phyloP scores from a whole-genome alignment of 345 rosid genomes.

The Heritiera fomes region DNA sequence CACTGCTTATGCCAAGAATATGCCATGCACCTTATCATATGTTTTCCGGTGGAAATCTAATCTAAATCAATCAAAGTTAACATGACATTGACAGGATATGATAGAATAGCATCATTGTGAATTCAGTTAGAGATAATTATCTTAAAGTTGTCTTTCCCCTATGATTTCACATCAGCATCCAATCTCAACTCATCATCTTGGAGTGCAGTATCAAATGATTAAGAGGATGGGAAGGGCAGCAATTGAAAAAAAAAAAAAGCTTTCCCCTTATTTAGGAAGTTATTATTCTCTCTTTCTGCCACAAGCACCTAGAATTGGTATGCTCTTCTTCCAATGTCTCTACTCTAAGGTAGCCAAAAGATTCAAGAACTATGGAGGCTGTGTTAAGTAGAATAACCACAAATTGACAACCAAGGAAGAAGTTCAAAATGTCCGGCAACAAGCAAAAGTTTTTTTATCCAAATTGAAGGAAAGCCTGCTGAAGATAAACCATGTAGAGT shows the following conservation, averaged over 20 bases:
- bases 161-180: neutral
- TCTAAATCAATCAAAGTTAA: neutral
- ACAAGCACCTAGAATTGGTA: neutral
- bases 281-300: neutral
- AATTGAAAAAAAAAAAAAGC: neutral
- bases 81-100: neutral
- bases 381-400: neutral
- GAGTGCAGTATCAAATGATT: neutral
- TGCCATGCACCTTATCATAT: neutral
- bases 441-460: neutral
- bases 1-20: neutral
- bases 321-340: neutral
- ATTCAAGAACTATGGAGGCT: neutral
- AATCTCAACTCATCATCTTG: neutral
- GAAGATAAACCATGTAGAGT: slow-evolving; percentile 4
- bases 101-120: neutral
- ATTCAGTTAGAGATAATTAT: neutral
- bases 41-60: neutral
- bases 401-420: neutral
- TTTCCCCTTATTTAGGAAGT: neutral
- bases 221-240: neutral
- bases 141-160: neutral
- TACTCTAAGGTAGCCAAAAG: neutral
- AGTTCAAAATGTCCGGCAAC: slow-evolving; percentile 1
- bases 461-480: neutral